These are phyloP conservation scores for Diutina neorugosa DNA, from an alignment of 1,139 yeast genomes.

Conservation along the genomic window DNA sequence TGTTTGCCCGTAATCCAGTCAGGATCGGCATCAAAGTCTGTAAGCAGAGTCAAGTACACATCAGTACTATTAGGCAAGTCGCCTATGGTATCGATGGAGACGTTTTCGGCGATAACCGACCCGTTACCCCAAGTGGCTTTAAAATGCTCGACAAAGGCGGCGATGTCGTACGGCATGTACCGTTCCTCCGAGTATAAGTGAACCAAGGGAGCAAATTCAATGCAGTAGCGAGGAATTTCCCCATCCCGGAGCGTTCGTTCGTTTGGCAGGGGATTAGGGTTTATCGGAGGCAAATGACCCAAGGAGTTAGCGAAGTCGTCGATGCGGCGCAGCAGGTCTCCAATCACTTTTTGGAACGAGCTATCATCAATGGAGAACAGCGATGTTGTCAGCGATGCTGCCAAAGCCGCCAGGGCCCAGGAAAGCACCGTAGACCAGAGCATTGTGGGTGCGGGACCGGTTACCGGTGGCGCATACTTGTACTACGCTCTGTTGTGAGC, in stretches of 20 bases:
- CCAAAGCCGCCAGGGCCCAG: not conserved
- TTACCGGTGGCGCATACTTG: not conserved
- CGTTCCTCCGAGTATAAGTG: slow-evolving; percentile 82
- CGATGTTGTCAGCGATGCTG: not conserved
- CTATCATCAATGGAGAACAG: not conserved
- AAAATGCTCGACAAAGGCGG: slow-evolving; percentile 56
- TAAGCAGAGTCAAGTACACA: slow-evolving; percentile 49
- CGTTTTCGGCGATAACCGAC: slow-evolving; percentile 24
- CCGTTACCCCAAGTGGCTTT: slow-evolving; percentile 37
- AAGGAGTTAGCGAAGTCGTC: not conserved
- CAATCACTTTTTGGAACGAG: not conserved
- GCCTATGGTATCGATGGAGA: slow-evolving; percentile 28
- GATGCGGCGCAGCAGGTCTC: not conserved
- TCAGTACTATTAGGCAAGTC: slow-evolving; percentile 19
- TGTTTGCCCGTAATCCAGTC: slow-evolving; percentile 73
- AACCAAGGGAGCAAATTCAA: slow-evolving; percentile 68
- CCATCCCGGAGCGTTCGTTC: slow-evolving; percentile 33
- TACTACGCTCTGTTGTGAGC: not conserved
- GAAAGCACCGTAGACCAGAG: not conserved
- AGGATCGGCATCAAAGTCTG: slow-evolving; percentile 67
- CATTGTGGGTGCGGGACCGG: not conserved
- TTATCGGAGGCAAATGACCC: slow-evolving; percentile 22
- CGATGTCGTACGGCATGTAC: slow-evolving; percentile 76
- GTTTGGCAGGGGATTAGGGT: slow-evolving; percentile 17
- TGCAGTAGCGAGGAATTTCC: slow-evolving; percentile 63